Evolutionary conservation across 139 green algal genomes (phyloP).

Genomic region (Marvania coccoides): DNA sequence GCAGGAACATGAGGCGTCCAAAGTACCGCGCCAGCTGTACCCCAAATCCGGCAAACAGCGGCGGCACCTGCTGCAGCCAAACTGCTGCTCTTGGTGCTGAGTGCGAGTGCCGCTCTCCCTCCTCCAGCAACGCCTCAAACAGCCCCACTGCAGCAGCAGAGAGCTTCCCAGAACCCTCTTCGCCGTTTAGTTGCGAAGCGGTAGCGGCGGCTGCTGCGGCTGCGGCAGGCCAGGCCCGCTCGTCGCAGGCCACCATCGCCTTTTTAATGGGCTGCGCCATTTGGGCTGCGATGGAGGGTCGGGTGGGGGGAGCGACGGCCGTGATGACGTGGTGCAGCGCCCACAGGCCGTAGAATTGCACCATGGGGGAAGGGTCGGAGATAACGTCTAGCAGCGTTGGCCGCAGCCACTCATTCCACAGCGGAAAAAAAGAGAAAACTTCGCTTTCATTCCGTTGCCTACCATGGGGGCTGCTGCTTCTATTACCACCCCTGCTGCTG

Average conservation of each 20-base stretch:
- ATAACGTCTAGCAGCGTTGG: background rate
- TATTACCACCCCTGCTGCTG: too few species aligned
- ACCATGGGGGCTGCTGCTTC: too few species aligned
- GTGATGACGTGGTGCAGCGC: conserved; percentile 27
- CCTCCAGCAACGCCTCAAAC: conserved; percentile 19
- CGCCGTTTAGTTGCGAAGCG: background rate
- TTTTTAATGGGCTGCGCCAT: too few species aligned
- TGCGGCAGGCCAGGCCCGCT: conserved; percentile 23
- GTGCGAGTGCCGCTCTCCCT: conserved; percentile 8
- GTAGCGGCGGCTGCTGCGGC: conserved; percentile 24
- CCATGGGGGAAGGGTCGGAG: conserved; percentile 28
- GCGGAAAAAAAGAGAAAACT: background rate
- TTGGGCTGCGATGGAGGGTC: conserved; percentile 26
- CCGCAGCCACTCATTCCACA: conserved; percentile 22
- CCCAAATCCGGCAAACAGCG: conserved; percentile 16
- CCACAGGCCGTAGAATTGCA: conserved; percentile 26
- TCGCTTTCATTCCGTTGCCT: conserved; percentile 9
- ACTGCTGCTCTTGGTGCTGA: background rate
- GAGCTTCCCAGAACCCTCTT: too few species aligned
- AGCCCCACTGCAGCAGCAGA: background rate
- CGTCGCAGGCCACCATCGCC: conserved; percentile 41
- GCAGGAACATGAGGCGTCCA: conserved; percentile 31
- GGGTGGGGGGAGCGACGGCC: conserved; percentile 2
- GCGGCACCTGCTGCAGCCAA: background rate
- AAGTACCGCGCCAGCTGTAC: conserved; percentile 23